Conservation (phyloP, 2,329 filamentous ascomycete species). For the Microcyclospora tardicrescens region DNA sequence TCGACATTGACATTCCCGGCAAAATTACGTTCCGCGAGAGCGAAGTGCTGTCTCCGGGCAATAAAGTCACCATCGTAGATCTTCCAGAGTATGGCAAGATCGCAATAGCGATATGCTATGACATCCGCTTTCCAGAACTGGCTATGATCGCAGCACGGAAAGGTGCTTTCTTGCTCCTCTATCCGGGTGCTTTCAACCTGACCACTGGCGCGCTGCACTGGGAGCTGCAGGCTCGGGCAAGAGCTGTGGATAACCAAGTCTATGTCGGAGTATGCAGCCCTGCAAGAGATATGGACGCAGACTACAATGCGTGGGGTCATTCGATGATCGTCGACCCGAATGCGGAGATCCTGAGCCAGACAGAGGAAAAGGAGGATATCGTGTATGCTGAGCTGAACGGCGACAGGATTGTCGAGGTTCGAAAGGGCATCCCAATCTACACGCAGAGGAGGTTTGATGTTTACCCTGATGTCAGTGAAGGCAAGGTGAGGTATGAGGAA, state of each 20-base stretch:
- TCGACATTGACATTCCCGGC: slow-evolving; percentile 94
- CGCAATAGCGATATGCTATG: slow-evolving; percentile 89
- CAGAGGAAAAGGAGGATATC: slow-evolving; percentile 64
- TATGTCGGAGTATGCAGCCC: slow-evolving; percentile 91
- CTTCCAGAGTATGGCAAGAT: slow-evolving; percentile 80
- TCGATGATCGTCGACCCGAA: slow-evolving; percentile 80
- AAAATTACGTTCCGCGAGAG: slow-evolving; percentile 86
- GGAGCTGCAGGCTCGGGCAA: slow-evolving; percentile 65
- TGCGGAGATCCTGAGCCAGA: slow-evolving; percentile 66
- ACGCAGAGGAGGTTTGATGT: slow-evolving; percentile 86
- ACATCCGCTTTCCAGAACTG: slow-evolving; percentile 89
- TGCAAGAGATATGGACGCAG: slow-evolving; percentile 61
- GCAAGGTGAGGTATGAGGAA: slow-evolving; percentile 26
- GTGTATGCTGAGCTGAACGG: slow-evolving; percentile 59
- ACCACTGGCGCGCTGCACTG: slow-evolving; percentile 90
- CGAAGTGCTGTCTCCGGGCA: slow-evolving; percentile 74
- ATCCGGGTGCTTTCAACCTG: slow-evolving; percentile 93
- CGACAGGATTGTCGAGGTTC: slow-evolving; percentile 57
- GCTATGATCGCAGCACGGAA: slow-evolving; percentile 77
- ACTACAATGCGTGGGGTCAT: slow-evolving; percentile 87
- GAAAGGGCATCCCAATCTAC: slow-evolving; percentile 73
- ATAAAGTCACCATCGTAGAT: slow-evolving; percentile 74
- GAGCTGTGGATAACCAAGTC: slow-evolving; percentile 86
- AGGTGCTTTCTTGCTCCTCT: slow-evolving; percentile 77
- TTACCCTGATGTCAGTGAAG: slow-evolving; percentile 75